These are phyloP conservation scores for Tuctoria greenei DNA, from an alignment of 176 grass and related monocot genomes.

Conservation along the genomic window DNA sequence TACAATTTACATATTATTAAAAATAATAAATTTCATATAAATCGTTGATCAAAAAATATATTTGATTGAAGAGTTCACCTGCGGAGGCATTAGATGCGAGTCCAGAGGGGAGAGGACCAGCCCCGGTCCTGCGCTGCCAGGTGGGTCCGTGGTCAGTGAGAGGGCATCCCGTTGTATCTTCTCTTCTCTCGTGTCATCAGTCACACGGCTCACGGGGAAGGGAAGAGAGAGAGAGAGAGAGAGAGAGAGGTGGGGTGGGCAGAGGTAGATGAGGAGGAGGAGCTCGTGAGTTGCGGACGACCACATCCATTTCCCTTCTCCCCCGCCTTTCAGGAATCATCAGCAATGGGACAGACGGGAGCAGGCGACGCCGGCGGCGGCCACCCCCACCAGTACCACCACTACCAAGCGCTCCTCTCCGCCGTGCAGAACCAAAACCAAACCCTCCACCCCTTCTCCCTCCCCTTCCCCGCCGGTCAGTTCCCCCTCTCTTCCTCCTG, in stretches of 20 bases:
- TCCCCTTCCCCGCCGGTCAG: conserved; percentile 40
- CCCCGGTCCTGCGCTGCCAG: neutral
- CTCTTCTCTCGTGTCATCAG: neutral
- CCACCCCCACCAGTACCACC: conserved; percentile 23
- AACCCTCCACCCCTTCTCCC: conserved; percentile 32
- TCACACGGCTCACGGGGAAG: neutral
- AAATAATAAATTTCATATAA: too few species aligned
- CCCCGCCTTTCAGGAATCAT: too few species aligned
- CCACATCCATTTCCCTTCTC: neutral
- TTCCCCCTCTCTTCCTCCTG: neutral
- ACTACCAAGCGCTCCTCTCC: conserved; percentile 55
- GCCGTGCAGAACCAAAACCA: conserved; percentile 41
- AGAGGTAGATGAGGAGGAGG: neutral
- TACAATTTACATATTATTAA: too few species aligned
- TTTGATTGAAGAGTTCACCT: too few species aligned
- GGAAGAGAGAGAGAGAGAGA: neutral
- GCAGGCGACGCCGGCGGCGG: conserved; percentile 19
- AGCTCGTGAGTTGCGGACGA: conserved; percentile 19
- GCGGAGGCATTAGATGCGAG: too few species aligned
- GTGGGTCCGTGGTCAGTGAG: neutral
- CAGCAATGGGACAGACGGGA: conserved; percentile 38
- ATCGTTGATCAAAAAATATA: too few species aligned
- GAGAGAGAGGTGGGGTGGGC: neutral
- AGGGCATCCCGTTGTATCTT: neutral
- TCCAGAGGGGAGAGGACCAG: neutral